Base-by-base conservation (phyloP, 2,329 filamentous ascomycete species). In the Zopfia rhizophila region DNA sequence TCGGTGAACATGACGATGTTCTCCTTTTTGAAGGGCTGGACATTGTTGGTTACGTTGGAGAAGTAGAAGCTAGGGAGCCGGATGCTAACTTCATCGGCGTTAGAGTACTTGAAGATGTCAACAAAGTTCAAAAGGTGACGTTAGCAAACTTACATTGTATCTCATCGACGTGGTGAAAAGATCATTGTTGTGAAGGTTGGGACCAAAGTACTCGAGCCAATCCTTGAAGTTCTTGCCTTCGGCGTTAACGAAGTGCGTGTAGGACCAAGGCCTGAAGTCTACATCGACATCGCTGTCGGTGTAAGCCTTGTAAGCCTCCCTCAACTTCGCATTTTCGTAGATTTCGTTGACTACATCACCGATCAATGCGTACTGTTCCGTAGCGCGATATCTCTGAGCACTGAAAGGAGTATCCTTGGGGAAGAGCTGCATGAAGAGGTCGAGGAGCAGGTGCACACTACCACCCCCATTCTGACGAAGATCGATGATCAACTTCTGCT, bases 401-500 rank as follows among this genome's bases (percentile, higher is more conserved):
- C 57, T 60, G 55, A 74, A 78, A 7, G 74, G 71, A 5, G 63
- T 56, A n/a, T 65, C 45, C 0, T 58, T 40, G 3, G 81, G 81
- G 62, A 82, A 82, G 27, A 83, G 69, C 51, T 81, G 75, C 33
- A 72, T 72, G 55, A 84, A 84, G 0, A 60, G 32, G 25, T 74
- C 70, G 14, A 70, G 60, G 7, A 66, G 59, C 5, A 70, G 52
- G 29, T 63, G 50, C 1, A 64, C 61, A 8, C 53, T 51, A 8
- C 86, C 85, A 12, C 85, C 85, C 0, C 71, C 72, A 50, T 89
- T 89, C 3, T 73, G 75, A 6, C 79, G 77, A 7, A 89, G 55
- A 53, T 89, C 86, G 45, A 89, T 79, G 25, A 88, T 74, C 2
- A 89, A 70, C 58, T 81, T 84, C 27, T 72, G 78, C 61, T 82